Base-by-base conservation (phyloP, 768 basidiomycete species). In the Amanita brunnescens region DNA sequence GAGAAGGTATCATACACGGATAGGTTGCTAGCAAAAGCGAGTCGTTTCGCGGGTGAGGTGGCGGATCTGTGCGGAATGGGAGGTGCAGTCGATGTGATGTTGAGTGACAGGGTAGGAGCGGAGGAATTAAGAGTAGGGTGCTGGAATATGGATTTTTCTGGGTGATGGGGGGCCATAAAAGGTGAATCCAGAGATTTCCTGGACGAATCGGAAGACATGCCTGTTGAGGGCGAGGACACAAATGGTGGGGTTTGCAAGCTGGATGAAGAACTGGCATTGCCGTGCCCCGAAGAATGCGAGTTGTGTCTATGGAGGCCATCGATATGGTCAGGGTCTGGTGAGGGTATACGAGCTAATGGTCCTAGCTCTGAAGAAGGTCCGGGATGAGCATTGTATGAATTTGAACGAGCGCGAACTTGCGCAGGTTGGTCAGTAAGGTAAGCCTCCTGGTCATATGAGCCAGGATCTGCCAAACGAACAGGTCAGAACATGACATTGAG, bases 1-100 rank as follows among this genome's bases (percentile, higher is more conserved):
- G 91, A 82, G 74, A 96, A 98, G n/a, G 95, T 99, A 66, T 93
- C 90, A 62, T 98, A 98, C 38, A 99, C 90, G 24, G 89, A 90
- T 62, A 98, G 69, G 62, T 91, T 95, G 43, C 79, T 86, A 26
- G 94, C 94, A 68, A 97, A 99, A 48, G 86, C 80, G 47, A 97
- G 72, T 53, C 81, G 76, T 64, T 91, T 92, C 55, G 71, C 64
- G 6, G 81, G 77, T 2, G 78, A 74, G 30, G 91, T 85, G 47
- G 85, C 81, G 7, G 86, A 79, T 34, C 92, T 79, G 51, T 85
- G 85, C 3, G 82, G 64, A n/a, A 85, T 70, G 26, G 78, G 76
- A 20, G 83, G 58, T 14, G 81, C 59, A 1, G 76, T 47, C 10
- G 68, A 65, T 30, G 68, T 67, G 48, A 83, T 70, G 38, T 78